Conservation (phyloP, 2,329 filamentous ascomycete species). For the Colletotrichum sp. region DNA sequence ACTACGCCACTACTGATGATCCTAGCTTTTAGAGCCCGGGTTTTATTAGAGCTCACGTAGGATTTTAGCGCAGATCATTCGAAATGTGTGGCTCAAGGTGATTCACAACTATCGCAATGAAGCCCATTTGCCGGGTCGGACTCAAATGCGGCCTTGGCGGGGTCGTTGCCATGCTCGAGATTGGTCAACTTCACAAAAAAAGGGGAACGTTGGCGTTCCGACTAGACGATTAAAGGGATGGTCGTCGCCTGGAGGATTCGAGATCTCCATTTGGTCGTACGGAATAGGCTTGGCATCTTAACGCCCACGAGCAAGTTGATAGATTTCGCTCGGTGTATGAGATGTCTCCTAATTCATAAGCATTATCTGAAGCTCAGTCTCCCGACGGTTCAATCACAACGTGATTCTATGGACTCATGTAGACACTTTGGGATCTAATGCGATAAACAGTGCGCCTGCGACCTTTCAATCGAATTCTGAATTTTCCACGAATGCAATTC, state of each 20-base stretch:
- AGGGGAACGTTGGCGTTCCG: background rate
- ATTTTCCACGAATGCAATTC: background rate
- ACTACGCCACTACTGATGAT: background rate
- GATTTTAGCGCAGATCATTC: background rate
- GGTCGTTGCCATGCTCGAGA: fast-evolving
- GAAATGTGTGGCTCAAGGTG: background rate
- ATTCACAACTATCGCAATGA: background rate
- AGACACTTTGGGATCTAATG: fast-evolving
- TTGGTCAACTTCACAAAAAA: background rate
- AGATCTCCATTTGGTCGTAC: background rate
- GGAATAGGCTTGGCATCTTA: background rate
- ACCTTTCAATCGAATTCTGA: background rate
- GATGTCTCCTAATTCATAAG: background rate
- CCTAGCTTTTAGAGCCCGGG: background rate
- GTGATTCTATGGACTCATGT: background rate
- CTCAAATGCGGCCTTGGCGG: background rate
- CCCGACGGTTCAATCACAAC: background rate
- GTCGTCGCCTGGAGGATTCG: background rate
- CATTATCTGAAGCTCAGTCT: background rate
- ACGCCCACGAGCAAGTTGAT: background rate
- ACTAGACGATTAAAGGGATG: background rate
- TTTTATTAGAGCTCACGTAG: background rate
- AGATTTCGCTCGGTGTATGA: fast-evolving
- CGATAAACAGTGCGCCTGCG: background rate
- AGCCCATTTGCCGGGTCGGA: background rate